These are phyloP conservation scores for Sphaerulina musiva DNA, from an alignment of 2,329 filamentous ascomycete genomes.

Conservation along the genomic window DNA sequence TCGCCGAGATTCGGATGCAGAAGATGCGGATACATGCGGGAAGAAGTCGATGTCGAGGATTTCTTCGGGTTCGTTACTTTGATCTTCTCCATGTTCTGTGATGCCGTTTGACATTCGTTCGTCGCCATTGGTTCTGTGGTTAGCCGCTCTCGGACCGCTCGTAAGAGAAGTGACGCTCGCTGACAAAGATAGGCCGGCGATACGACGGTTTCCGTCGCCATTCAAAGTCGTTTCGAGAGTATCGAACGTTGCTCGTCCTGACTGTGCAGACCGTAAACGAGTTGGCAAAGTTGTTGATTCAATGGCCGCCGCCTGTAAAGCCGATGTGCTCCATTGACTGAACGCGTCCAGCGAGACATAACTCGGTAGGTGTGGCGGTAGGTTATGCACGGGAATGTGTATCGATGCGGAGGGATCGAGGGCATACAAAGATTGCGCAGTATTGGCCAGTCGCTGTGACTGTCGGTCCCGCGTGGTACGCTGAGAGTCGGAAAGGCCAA, in stretches of 20 bases:
- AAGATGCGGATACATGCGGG: slow-evolving; percentile 20
- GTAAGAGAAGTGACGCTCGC: slow-evolving; percentile 41
- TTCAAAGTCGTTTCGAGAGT: slow-evolving; percentile 63
- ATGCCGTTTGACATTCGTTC: slow-evolving; percentile 29
- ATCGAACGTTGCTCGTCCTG: slow-evolving; percentile 49
- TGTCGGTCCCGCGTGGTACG: slow-evolving; percentile 50
- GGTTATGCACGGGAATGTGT: slow-evolving; percentile 66
- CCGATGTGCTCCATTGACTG: slow-evolving; percentile 75
- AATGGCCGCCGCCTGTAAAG: slow-evolving; percentile 65
- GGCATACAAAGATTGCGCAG: slow-evolving; percentile 63
- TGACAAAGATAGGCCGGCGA: slow-evolving; percentile 68
- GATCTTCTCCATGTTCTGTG: slow-evolving; percentile 21
- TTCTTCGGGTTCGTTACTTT: slow-evolving; percentile 3
- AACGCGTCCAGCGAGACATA: slow-evolving; percentile 54
- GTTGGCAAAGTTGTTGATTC: slow-evolving; percentile 75
- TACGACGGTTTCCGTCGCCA: slow-evolving; percentile 68
- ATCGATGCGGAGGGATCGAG: slow-evolving; percentile 67
- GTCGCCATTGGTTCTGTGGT: slow-evolving; percentile 28
- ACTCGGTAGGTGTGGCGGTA: slow-evolving; percentile 50
- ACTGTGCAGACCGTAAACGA: slow-evolving; percentile 51
- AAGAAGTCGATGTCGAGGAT: slow-evolving; percentile 29
- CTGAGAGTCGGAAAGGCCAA: slow-evolving; percentile 64
- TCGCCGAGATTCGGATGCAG: slow-evolving; percentile 7
- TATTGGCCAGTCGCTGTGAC: slow-evolving; percentile 62
- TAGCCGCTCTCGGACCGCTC: slow-evolving; percentile 21